These are phyloP conservation scores for Phytopythium litorale DNA, from an alignment of 352 stramenopile species.

Conservation along the genomic window DNA sequence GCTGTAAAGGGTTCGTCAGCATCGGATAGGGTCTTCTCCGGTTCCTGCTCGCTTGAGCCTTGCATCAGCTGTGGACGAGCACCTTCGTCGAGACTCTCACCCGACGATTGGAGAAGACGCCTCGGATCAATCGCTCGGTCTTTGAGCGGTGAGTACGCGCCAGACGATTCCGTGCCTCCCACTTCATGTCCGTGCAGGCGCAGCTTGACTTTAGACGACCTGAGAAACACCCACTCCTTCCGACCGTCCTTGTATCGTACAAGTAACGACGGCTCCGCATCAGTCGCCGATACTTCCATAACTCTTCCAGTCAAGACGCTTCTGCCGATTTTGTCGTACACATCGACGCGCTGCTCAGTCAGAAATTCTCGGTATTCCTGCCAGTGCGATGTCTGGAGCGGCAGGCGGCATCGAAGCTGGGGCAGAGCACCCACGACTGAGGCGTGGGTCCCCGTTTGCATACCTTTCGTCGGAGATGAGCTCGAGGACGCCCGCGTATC, in stretches of 20 bases:
- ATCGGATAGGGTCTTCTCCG: not conserved
- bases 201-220: conserved; percentile 23
- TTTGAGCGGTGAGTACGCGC: not conserved
- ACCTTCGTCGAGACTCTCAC: too few relatives aligned
- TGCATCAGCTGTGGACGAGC: not conserved
- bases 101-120: not conserved
- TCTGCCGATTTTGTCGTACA: conserved; percentile 19
- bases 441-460: not conserved
- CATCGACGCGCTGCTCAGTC: conserved; percentile 20
- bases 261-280: conserved; percentile 12
- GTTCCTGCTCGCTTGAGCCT: not conserved
- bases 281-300: conserved; percentile 6
- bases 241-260: conserved; percentile 26
- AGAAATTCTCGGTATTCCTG: conserved; percentile 15
- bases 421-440: conserved; percentile 10
- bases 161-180: not conserved
- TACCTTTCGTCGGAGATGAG: not conserved
- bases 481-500: not conserved
- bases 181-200: conserved; percentile 14
- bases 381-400: conserved; percentile 22
- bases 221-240: conserved; percentile 20
- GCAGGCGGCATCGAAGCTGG: conserved; percentile 19
- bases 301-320: conserved; percentile 22
- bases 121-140: not conserved
- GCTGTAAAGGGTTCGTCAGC: not conserved